These are phyloP conservation scores for Coemansia sp. DNA, from an alignment of 192 early-diverging fungal genomes.

Conservation along the genomic window DNA sequence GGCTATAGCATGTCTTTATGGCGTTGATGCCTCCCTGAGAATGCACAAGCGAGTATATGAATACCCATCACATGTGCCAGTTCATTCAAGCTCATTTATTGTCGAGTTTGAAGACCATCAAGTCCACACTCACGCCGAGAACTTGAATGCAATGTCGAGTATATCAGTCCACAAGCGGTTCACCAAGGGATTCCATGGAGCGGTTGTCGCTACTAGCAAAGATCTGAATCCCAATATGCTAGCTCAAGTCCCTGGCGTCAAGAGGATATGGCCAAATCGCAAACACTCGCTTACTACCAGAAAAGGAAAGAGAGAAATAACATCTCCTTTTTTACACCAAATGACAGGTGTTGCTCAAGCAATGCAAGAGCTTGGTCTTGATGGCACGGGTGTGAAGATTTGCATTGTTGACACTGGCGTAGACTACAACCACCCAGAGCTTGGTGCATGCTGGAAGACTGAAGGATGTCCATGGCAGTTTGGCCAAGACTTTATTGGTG, in stretches of 20 bases:
- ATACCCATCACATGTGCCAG: slow-evolving; percentile 8
- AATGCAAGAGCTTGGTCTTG: slow-evolving; percentile 49
- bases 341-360: slow-evolving; percentile 56
- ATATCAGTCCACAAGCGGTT: slow-evolving; percentile 20
- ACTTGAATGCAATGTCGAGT: slow-evolving; percentile 1
- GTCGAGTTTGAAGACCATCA: slow-evolving; percentile 26
- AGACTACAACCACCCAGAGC: slow-evolving; percentile 63
- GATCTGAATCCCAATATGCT: background rate
- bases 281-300: background rate
- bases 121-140: background rate
- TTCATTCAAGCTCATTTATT: slow-evolving; percentile 20
- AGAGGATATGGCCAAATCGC: slow-evolving; percentile 27
- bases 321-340: slow-evolving; percentile 27
- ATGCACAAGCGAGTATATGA: no score
- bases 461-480: slow-evolving; percentile 56
- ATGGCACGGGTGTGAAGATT: slow-evolving; percentile 64
- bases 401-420: slow-evolving; percentile 70
- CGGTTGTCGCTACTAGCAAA: slow-evolving; percentile 14
- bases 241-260: background rate
- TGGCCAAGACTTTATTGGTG: slow-evolving; percentile 66
- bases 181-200: slow-evolving; percentile 17
- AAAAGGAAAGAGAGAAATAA: background rate
- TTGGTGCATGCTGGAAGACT: slow-evolving; percentile 66
- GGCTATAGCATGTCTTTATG: no score
- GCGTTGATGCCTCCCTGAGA: no score